Conservation (phyloP, 2,329 filamentous ascomycete species). For the Penicillium sp. region DNA sequence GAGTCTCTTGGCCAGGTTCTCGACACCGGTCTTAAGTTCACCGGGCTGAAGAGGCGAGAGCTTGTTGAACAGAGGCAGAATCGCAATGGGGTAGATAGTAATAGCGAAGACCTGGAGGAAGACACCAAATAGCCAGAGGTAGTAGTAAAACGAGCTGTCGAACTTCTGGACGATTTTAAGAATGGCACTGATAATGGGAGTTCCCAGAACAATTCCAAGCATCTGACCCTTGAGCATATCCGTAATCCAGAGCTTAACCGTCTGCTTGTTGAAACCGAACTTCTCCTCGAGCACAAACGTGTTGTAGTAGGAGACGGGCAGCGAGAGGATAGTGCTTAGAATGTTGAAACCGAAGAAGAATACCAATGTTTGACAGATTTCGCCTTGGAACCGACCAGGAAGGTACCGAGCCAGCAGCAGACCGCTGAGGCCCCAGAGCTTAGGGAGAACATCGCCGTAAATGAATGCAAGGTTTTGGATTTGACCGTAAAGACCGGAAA, state of each 20-base stretch:
- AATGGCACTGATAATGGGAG: conserved; percentile 88
- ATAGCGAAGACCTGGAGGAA: conserved; percentile 90
- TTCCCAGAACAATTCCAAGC: conserved; percentile 73
- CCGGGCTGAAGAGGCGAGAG: conserved; percentile 87
- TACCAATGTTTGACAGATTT: conserved; percentile 88
- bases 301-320: conserved; percentile 85
- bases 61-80: conserved; percentile 97
- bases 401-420: conserved; percentile 69
- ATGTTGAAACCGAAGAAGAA: conserved; percentile 87
- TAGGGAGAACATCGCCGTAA: conserved; percentile 84
- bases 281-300: conserved; percentile 95
- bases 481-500: conserved; percentile 79
- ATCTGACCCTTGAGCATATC: conserved; percentile 91
- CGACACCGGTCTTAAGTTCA: conserved; percentile 80
- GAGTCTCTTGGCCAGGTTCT: conserved; percentile 75
- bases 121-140: conserved; percentile 90
- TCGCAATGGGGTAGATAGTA: conserved; percentile 91
- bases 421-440: conserved; percentile 82
- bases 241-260: conserved; percentile 77
- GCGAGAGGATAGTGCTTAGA: conserved; percentile 71
- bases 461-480: conserved; percentile 86
- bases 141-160: conserved; percentile 94
- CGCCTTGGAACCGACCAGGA: conserved; percentile 76
- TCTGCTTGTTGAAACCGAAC: conserved; percentile 99
- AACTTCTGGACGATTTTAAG: conserved; percentile 92